phyloP scores from a whole-genome alignment of 495 filamentous ascomycete genomes.

The Durotheca rogersii region DNA sequence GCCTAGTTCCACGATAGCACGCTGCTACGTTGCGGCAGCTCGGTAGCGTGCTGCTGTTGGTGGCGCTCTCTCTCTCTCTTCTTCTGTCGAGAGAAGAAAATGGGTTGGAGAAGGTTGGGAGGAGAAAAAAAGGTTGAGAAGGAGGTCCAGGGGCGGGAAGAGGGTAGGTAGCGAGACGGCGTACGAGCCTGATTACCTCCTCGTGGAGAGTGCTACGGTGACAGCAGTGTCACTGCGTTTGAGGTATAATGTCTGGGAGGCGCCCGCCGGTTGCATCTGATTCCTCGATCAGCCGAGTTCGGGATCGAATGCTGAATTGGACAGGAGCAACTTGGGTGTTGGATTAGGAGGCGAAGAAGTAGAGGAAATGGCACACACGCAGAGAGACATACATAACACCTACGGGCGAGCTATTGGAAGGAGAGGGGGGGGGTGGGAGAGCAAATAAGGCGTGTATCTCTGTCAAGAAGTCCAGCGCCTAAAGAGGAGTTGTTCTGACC shows the following conservation, averaged over 20 bases:
- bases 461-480: slow-evolving; percentile 39
- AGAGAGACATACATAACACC: too few relatives aligned
- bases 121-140: slow-evolving; percentile 31
- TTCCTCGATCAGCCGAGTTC: slow-evolving; percentile 24
- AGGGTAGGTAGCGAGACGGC: slow-evolving; percentile 23
- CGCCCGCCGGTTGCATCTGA: slow-evolving; percentile 32
- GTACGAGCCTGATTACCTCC: slow-evolving; percentile 33
- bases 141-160: slow-evolving; percentile 22
- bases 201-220: slow-evolving; percentile 35
- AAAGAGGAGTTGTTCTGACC: slow-evolving; percentile 39
- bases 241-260: slow-evolving; percentile 31
- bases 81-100: slow-evolving; percentile 12
- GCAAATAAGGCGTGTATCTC: slow-evolving; percentile 39
- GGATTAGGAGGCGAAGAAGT: slow-evolving; percentile 38
- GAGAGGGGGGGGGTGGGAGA: slow-evolving; percentile 40
- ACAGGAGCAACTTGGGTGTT: slow-evolving; percentile 36
- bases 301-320: slow-evolving; percentile 29
- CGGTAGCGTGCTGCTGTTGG: slow-evolving; percentile 24
- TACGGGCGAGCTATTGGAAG: slow-evolving; percentile 31
- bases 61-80: slow-evolving; percentile 25
- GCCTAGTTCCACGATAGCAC: slow-evolving; percentile 35
- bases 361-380: slow-evolving; percentile 35
- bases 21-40: slow-evolving; percentile 30
- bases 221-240: slow-evolving; percentile 37
- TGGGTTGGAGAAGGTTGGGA: slow-evolving; percentile 25